These are phyloP conservation scores for Pleurotus ostreatus DNA, from an alignment of 768 basidiomycete species.

Conservation along the genomic window DNA sequence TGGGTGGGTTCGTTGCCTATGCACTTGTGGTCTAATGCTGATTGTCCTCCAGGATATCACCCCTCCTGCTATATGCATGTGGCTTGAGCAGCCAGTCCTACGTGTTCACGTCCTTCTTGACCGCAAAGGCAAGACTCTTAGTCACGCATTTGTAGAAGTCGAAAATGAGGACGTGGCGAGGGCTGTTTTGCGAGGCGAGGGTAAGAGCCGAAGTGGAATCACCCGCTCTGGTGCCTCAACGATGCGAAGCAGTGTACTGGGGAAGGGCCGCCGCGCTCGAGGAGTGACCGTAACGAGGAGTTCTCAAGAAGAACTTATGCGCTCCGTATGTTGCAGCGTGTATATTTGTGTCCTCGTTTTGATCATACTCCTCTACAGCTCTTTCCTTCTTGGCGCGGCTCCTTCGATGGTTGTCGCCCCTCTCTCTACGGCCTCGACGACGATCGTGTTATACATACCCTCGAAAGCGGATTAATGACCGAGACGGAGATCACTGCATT, in stretches of 20 bases:
- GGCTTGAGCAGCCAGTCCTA: conserved; percentile 68
- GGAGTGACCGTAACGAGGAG: conserved; percentile 83
- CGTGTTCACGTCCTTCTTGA: conserved; percentile 80
- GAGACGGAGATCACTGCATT: conserved; percentile 65
- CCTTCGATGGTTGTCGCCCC: conserved; percentile 65
- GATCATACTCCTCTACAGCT: conserved; percentile 34
- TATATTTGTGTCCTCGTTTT: neutral
- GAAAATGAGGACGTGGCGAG: conserved; percentile 57
- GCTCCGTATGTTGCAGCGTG: conserved; percentile 46
- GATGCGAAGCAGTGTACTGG: conserved; percentile 63
- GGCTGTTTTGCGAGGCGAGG: conserved; percentile 60
- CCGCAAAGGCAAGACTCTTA: conserved; percentile 76
- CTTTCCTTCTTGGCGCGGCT: conserved; percentile 79
- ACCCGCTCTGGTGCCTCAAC: conserved; percentile 27
- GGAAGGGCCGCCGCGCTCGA: conserved; percentile 72
- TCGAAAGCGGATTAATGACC: conserved; percentile 64
- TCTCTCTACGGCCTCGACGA: conserved; percentile 61
- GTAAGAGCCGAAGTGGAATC: conserved; percentile 18
- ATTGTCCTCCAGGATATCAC: conserved; percentile 66
- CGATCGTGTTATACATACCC: conserved; percentile 51
- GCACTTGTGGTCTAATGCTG: conserved; percentile 2
- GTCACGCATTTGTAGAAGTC: conserved; percentile 82
- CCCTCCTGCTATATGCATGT: conserved; percentile 61
- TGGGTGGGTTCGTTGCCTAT: conserved; percentile 50
- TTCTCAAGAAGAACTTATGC: conserved; percentile 79